Evolutionary conservation across 2,329 filamentous ascomycete genomes (phyloP), one percentile per base, ranked within the genome.

Genomic region (Colletotrichum euphorbiae): DNA sequence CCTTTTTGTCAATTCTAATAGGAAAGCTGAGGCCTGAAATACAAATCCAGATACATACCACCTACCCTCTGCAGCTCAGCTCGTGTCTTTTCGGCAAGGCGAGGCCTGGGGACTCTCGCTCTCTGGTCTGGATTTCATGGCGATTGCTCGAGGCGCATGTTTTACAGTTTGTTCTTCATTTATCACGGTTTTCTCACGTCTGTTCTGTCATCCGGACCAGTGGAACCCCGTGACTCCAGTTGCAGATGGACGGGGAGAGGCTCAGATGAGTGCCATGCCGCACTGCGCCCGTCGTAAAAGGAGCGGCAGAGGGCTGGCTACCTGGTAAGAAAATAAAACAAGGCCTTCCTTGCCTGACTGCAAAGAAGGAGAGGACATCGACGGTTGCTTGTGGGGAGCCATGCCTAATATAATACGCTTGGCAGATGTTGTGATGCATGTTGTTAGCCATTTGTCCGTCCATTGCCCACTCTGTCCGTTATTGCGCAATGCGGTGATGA

Each of bases 131-230:
- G 36, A 24, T 36, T n/a, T 33, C 43, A 50, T 17, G 21, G 28
- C 9, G 52, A 40, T 31, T 55, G 28, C 38, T 15, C 43, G 43
- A 40, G 15, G 42, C 4, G 40, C 19, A 42, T 65, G 65, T 55
- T 64, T 55, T 43, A 65, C 24, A 68, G 54, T 68, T 66, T 69
- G 48, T 64, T 59, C 42, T 65, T 65, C 52, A 50, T 65, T 21
- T 43, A 65, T 55, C 51, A 65, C 61, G 66, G 46, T 69, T 67
- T 69, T 48, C 56, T 66, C 55, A 48, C 21, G 15, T 40, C 17
- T 43, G 17, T 48, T 54, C 36, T 50, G 33, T 43, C 46, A 54
- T 59, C 31, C 46, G 50, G 65, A 36, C 54, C 55, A 24, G 48
- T 57, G 56, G 24, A 54, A 48, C 61, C 65, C 46, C 42, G 57